Conservation (phyloP, 441 rosid species). For the Pelargonium myrrhifolium region DNA sequence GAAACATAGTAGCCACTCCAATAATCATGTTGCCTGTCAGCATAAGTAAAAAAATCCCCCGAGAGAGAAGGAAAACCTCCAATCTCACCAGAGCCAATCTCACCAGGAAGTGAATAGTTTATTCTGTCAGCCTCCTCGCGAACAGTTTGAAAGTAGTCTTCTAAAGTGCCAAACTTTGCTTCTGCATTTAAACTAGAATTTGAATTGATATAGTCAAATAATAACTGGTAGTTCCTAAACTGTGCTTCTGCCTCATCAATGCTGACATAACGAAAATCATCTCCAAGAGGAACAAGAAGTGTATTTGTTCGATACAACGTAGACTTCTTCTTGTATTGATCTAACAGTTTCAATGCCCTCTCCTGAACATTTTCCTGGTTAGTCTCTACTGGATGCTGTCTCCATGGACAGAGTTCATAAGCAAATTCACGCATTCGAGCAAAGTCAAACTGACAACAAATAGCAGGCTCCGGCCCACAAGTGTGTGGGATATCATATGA, state of each 20-base stretch:
- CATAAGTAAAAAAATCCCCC: slow-evolving; percentile 94
- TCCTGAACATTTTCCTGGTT: slow-evolving; percentile 69
- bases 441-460: slow-evolving; percentile 97
- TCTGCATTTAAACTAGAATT: slow-evolving; percentile 76
- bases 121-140: slow-evolving; percentile 78
- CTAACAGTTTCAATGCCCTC: slow-evolving; percentile 70
- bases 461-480: slow-evolving; percentile 97
- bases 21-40: slow-evolving; percentile 86
- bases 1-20: slow-evolving; percentile 99
- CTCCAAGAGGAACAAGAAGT: slow-evolving; percentile 91
- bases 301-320: slow-evolving; percentile 83
- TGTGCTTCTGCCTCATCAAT: slow-evolving; percentile 89
- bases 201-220: slow-evolving; percentile 88
- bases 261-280: slow-evolving; percentile 83
- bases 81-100: slow-evolving; percentile 67
- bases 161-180: slow-evolving; percentile 84
- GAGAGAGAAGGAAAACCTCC: slow-evolving; percentile 91
- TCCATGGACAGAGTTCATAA: slow-evolving; percentile 87
- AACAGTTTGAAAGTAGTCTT: slow-evolving; percentile 73
- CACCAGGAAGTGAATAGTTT: slow-evolving; percentile 72
- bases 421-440: slow-evolving; percentile 51
- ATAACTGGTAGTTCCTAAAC: slow-evolving; percentile 76
- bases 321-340: slow-evolving; percentile 91
- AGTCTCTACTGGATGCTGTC: slow-evolving; percentile 65
- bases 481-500: slow-evolving; percentile 96